A percentile compares a stretch with the other conserved stretches of the same genome.
Conservation (phyloP, 805 yeast species). For the Hanseniaspora meyeri region DNA sequence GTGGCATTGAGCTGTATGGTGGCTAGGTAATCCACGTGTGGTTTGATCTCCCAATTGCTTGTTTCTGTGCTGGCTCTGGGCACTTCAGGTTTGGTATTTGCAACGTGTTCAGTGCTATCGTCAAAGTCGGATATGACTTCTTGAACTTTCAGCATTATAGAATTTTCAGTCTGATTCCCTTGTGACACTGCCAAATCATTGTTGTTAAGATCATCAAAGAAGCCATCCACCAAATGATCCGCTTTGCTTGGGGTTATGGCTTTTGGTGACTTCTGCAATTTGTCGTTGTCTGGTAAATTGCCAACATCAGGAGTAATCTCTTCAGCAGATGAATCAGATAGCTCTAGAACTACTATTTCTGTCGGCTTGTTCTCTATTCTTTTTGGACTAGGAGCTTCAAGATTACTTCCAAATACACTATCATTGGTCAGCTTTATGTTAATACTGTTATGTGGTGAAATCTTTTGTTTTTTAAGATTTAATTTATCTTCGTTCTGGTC, state of each 20-base stretch:
- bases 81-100: neutral
- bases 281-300: neutral
- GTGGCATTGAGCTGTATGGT: neutral
- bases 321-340: neutral
- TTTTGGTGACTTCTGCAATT: neutral
- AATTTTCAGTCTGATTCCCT: neutral
- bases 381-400: neutral
- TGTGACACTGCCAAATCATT: neutral
- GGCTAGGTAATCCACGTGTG: slow-evolving; percentile 4
- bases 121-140: neutral
- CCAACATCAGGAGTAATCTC: neutral
- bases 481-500: neutral
- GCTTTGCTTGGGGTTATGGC: neutral
- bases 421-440: neutral
- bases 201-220: neutral
- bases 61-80: neutral
- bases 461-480: neutral
- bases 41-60: slow-evolving; percentile 8
- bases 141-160: neutral
- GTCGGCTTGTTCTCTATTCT: neutral
- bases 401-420: neutral
- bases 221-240: neutral
- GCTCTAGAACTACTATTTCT: neutral
- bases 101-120: neutral
- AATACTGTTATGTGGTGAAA: neutral